Conservation (phyloP, 371 early-diverging fungal genomes). For the Thermomucor indicae-seudaticae region DNA sequence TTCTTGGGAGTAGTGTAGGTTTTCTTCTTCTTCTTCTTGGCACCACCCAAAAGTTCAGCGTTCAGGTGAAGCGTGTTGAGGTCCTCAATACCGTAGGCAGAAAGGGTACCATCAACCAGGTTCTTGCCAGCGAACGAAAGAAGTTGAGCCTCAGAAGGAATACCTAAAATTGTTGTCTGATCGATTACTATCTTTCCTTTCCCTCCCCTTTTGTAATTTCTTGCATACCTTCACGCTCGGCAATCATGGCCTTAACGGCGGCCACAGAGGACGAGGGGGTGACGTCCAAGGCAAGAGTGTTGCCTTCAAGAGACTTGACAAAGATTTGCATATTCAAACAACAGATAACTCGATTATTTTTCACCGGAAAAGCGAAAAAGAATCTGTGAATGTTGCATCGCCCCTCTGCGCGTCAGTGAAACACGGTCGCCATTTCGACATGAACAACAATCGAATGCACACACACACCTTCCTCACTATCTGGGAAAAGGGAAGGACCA, state of each 20-base stretch:
- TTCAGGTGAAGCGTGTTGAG: slow-evolving; percentile 89
- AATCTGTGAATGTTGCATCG: background rate
- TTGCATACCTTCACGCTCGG: slow-evolving; percentile 79
- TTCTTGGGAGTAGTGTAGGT: slow-evolving; percentile 99
- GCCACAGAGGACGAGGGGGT: slow-evolving; percentile 74
- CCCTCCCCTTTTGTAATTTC: background rate
- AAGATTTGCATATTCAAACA: slow-evolving; percentile 77
- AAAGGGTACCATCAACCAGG: slow-evolving; percentile 76
- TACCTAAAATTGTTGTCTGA: slow-evolving; percentile 49
- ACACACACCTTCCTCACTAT: slow-evolving; percentile 11
- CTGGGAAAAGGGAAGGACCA: slow-evolving; percentile 6
- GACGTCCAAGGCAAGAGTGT: slow-evolving; percentile 87
- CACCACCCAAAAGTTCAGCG: slow-evolving; percentile 81
- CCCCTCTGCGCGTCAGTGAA: background rate
- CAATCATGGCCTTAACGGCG: slow-evolving; percentile 86
- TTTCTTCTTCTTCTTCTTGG: slow-evolving; percentile 99
- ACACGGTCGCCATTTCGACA: too few species aligned
- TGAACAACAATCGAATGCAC: too few species aligned
- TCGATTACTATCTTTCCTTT: too few species aligned
- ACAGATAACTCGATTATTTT: slow-evolving; percentile 22
- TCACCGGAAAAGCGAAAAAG: slow-evolving; percentile 4
- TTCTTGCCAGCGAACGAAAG: slow-evolving; percentile 94
- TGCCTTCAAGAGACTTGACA: slow-evolving; percentile 85
- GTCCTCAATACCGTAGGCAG: slow-evolving; percentile 83
- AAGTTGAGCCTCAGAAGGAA: slow-evolving; percentile 92